Evolutionary conservation across 2,329 filamentous ascomycete genomes (phyloP).

Genomic region (Mycosphaerella sp.): DNA sequence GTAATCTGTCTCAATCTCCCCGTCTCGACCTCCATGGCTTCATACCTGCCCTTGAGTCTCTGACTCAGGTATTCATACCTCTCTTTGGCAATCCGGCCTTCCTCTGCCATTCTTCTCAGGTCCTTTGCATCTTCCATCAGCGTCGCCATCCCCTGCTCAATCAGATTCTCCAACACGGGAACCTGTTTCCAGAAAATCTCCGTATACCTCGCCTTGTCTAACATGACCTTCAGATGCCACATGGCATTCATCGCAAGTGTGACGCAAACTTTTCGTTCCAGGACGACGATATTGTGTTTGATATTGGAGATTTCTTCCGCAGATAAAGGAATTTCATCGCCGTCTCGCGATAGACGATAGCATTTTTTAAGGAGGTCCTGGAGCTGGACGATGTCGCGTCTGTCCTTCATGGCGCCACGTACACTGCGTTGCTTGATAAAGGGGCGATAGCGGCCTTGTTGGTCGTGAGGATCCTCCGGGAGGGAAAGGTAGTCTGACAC

Average conservation of each 20-base stretch:
- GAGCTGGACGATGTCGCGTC: slow-evolving; percentile 5
- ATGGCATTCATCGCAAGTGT: slow-evolving; percentile 25
- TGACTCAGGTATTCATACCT: slow-evolving; percentile 17
- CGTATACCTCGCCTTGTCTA: slow-evolving; percentile 27
- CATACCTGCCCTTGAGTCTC: slow-evolving; percentile 17
- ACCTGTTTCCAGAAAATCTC: slow-evolving; percentile 12
- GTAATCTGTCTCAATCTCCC: slow-evolving; percentile 24
- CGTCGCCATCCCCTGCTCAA: slow-evolving; percentile 25
- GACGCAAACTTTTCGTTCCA: slow-evolving; percentile 18
- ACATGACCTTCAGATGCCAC: slow-evolving; percentile 24
- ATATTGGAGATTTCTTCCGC: slow-evolving; percentile 11
- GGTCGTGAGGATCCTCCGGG: slow-evolving; percentile 10
- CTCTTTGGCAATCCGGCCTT: slow-evolving; percentile 14
- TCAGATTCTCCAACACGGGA: slow-evolving; percentile 25
- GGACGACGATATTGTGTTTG: slow-evolving; percentile 4
- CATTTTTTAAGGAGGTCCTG: slow-evolving; percentile 2
- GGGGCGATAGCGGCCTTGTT: background rate
- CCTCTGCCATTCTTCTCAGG: slow-evolving; percentile 12
- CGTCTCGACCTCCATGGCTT: slow-evolving; percentile 21
- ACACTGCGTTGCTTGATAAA: slow-evolving; percentile 10
- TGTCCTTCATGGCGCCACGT: slow-evolving; percentile 12
- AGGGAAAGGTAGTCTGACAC: slow-evolving; percentile 23
- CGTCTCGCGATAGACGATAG: background rate
- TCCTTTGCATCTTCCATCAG: slow-evolving; percentile 22
- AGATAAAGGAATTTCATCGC: slow-evolving; percentile 6